Base-by-base conservation (phyloP, 2,329 filamentous ascomycete species). In the Dactylellina sp. region DNA sequence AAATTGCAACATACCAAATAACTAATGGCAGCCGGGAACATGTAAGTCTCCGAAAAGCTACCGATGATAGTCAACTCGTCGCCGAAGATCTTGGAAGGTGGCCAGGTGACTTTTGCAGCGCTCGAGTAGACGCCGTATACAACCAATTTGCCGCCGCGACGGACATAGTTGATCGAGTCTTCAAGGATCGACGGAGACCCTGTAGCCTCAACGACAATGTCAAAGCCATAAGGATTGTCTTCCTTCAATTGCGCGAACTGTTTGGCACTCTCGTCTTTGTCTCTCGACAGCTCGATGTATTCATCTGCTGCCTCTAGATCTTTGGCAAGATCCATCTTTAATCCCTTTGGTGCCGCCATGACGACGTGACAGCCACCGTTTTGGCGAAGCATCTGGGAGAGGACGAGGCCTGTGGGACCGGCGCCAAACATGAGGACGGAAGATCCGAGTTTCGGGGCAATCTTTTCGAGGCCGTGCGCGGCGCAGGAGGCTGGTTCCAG, bases 1-100 rank as follows among this genome's bases (percentile, higher is more conserved):
- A 79, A 80, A 76, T 83, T 82, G n/a, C 5, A 16, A 49, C 61
- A 16, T 71, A 71, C 65, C 52, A 84, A 81, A 75, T 86, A 86
- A 77, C 84, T 83, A 75, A 86, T 85, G 47, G 85, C 84, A 52
- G 84, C 84, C 16, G 85, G 88, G 84, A 90, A 90, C 84, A 89
- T 90, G 82, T 88, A 89, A 22, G 88, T 89, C 81, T 91, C 89
- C 52, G 87, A 90, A 82, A 91, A 92, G 59, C 87, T 89, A 24
- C 89, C 89, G 61, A 91, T 82, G 77, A 92, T 90, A 76, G 88
- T 91, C 77, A 92, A 89, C 80, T 91, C 89, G 75, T 86, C 83
- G 44, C 83, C 83, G 87, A 82, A 91, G 78, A 92, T 91, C 83
- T 89, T 89, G 80, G 85, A 84, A n/a, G 89, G 89, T 3, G 88